phyloP scores from a whole-genome alignment of 371 early-diverging fungal genomes.

The Gilbertella persicaria region DNA sequence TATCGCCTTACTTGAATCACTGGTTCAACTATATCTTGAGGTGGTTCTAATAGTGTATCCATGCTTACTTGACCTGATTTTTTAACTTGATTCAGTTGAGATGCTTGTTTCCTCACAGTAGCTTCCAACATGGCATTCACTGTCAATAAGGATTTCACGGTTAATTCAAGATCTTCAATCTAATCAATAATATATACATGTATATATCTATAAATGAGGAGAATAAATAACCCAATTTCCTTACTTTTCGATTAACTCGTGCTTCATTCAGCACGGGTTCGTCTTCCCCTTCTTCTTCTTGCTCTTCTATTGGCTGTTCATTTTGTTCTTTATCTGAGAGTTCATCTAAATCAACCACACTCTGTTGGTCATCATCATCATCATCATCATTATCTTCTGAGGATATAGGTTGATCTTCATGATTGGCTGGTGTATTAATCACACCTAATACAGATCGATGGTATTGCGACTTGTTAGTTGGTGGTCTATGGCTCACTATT shows the following conservation, averaged over 20 bases:
- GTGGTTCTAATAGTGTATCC: no score
- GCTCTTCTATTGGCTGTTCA: conserved; percentile 1
- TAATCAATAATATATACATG: conserved; percentile 21
- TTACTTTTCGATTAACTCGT: conserved; percentile 48
- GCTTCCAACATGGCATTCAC: conserved; percentile 56
- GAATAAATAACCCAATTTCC: not conserved
- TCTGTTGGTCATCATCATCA: conserved; percentile 2
- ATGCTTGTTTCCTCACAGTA: conserved; percentile 51
- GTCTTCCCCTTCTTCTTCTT: conserved; percentile 24
- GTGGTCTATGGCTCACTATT: conserved; percentile 6
- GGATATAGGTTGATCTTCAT: not conserved
- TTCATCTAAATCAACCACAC: conserved; percentile 1
- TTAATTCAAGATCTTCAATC: conserved; percentile 59
- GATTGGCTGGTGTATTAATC: conserved; percentile 11
- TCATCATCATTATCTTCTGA: not conserved
- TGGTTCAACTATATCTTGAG: no score
- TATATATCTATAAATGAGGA: not conserved
- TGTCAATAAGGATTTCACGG: conserved; percentile 48
- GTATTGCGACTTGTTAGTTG: not conserved
- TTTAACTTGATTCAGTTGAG: conserved; percentile 46
- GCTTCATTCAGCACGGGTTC: conserved; percentile 39
- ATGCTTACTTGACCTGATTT: conserved; percentile 18
- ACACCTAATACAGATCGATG: conserved; percentile 23
- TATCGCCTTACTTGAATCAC: no score
- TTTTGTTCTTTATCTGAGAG: conserved; percentile 4